Evolutionary conservation across 129 eudicot genomes (phyloP).

Genomic region (Artemisia argyi): DNA sequence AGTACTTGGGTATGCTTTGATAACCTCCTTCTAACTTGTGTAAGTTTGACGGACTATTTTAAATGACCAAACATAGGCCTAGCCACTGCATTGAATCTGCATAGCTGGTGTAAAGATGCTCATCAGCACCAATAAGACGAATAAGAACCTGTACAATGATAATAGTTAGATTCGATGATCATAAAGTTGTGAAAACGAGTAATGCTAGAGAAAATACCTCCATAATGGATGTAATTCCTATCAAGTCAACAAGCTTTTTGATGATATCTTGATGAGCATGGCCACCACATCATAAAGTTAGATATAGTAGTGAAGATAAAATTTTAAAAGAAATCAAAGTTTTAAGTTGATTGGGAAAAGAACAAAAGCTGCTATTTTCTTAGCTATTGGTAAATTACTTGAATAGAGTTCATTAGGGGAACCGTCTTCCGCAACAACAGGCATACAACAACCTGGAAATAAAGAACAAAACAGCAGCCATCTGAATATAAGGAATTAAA

Average conservation of each 20-base stretch:
- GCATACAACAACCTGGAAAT: constrained; percentile 77
- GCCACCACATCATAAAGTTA: constrained; percentile 17
- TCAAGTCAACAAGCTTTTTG: constrained; percentile 74
- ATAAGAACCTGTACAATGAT: constrained; percentile 67
- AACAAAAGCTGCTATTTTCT: not conserved
- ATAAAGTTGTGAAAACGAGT: not conserved
- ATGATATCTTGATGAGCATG: constrained; percentile 85
- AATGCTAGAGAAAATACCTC: constrained; percentile 54
- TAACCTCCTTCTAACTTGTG: no score
- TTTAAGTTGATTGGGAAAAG: not conserved
- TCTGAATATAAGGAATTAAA: not conserved
- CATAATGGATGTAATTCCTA: constrained; percentile 96
- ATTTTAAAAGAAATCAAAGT: not conserved
- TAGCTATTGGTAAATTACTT: constrained; percentile 46
- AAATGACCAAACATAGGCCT: no score
- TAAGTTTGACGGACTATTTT: no score
- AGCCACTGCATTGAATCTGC: constrained; percentile 85
- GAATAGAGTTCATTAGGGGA: constrained; percentile 79
- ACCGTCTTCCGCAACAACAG: constrained; percentile 83
- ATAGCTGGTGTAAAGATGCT: constrained; percentile 68
- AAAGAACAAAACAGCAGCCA: constrained; percentile 23
- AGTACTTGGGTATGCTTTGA: no score
- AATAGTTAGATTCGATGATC: constrained; percentile 14
- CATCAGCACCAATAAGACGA: constrained; percentile 37
- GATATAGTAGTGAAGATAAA: not conserved